Base-by-base conservation (phyloP, 1,139 yeast species). In the Kluyveromyces sp. region DNA sequence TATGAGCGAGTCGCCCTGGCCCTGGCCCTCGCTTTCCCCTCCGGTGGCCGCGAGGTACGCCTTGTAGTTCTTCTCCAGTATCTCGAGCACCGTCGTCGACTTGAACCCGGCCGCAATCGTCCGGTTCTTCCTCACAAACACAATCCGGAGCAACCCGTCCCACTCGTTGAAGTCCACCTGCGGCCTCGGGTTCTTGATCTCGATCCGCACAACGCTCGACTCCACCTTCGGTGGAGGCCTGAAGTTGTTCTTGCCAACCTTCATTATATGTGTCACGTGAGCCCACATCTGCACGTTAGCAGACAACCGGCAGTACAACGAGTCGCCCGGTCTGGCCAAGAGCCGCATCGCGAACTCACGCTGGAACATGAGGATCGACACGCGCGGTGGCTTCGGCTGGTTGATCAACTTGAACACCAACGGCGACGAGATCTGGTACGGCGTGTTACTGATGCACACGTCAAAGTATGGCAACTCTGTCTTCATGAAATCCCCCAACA, bases 211-310 rank as follows among this genome's bases (percentile, higher is more conserved):
- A 43, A 92, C 98, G 37, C 95, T 83, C 0, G 97, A 88, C 66
- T 92, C 99, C 50, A 92, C 99, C 66, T 92, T 92, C 48, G 99
- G 99, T 25, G 99, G 99, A 35, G 99, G 99, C 55, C 97, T 77
- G 73, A 92, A 92, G 63, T 92, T 92, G 65, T 94, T 94, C 63
- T 81, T 83, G 32, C 98, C 97, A 37, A 92, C 98, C 67, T 94
- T 94, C 99, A 92, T 92, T 48, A 92, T 87, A 66, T 92, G 98
- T 5, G 96, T 89, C 26, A 94, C 97, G 54, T 87, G 87, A 26
- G 97, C 96, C 97, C 98, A 92, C 97, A 92, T 90, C 63, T 92
- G 98, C 0, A 92, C 97, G 61, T 92, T 94, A 33, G 96, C 98
- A 25, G 95, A 83, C 48, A 92, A 74, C 58, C 99, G 77, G 66